Conservation (phyloP, 2,329 filamentous ascomycete genomes). For the Didymella sp. region DNA sequence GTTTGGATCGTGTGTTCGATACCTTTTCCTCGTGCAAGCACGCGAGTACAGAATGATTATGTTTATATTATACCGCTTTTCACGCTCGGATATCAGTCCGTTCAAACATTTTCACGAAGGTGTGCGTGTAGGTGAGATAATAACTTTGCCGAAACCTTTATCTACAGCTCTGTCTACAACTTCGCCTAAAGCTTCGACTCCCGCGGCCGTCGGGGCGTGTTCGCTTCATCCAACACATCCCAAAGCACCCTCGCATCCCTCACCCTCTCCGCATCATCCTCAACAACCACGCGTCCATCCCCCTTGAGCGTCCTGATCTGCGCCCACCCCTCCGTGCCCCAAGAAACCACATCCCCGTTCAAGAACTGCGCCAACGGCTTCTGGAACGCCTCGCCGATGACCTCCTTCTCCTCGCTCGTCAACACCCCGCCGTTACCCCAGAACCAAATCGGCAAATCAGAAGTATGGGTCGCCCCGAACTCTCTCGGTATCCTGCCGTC, state of each 20-base stretch:
- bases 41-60: too few species aligned
- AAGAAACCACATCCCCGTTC: constrained; percentile 49
- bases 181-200: constrained; percentile 12
- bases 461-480: constrained; percentile 63
- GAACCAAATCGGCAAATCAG: constrained; percentile 64
- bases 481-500: constrained; percentile 52
- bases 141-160: too few species aligned
- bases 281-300: constrained; percentile 56
- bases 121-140: too few species aligned
- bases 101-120: too few species aligned
- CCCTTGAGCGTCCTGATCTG: constrained; percentile 55
- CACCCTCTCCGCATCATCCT: constrained; percentile 55
- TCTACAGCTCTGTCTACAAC: too few species aligned
- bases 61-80: too few species aligned
- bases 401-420: constrained; percentile 53
- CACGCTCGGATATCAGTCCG: too few species aligned
- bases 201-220: constrained; percentile 7
- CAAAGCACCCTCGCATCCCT: constrained; percentile 58
- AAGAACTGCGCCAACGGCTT: constrained; percentile 52
- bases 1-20: constrained; percentile 10
- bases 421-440: constrained; percentile 59
- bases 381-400: constrained; percentile 50
- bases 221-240: constrained; percentile 47
- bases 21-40: too few species aligned
- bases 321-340: constrained; percentile 47